Percentiles rank a stretch among this genome's conserved stretches.
These are phyloP conservation scores for Leishmania turanica DNA, from an alignment of 208 protist species.

Conservation along the genomic window DNA sequence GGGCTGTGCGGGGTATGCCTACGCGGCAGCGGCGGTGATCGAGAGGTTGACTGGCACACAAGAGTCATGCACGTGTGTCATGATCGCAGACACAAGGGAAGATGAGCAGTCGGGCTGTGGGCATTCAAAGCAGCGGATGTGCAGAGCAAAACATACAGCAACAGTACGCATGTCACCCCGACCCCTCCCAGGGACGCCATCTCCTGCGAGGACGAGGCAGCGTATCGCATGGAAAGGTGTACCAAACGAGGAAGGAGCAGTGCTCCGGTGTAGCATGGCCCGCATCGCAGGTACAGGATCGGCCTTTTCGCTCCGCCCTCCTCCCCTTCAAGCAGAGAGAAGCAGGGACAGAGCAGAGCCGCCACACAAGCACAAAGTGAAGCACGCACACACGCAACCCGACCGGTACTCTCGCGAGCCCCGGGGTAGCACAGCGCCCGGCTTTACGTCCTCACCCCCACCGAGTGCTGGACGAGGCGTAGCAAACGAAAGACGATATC, in stretches of 20 bases:
- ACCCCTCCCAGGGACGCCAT: background rate
- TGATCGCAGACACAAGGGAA: background rate
- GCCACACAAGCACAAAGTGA: background rate
- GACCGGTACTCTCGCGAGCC: background rate
- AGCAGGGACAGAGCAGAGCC: background rate
- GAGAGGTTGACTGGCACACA: background rate
- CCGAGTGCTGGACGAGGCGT: background rate
- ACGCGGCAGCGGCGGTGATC: background rate
- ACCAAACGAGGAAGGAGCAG: background rate
- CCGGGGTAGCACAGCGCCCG: background rate
- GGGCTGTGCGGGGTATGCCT: background rate
- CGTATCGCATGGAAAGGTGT: background rate
- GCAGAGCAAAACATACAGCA: background rate
- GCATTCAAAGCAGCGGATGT: background rate
- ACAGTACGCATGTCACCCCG: background rate
- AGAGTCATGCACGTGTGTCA: background rate
- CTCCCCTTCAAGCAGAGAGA: background rate
- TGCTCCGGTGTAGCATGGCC: background rate
- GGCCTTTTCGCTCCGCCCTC: background rate
- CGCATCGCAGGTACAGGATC: background rate
- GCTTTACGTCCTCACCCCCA: background rate
- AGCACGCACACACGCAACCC: background rate
- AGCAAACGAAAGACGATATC: background rate
- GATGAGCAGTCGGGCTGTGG: background rate
- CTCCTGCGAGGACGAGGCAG: background rate